Base-by-base conservation (phyloP, 2,329 filamentous ascomycete species). In the Trichoderma koningiopsis region DNA sequence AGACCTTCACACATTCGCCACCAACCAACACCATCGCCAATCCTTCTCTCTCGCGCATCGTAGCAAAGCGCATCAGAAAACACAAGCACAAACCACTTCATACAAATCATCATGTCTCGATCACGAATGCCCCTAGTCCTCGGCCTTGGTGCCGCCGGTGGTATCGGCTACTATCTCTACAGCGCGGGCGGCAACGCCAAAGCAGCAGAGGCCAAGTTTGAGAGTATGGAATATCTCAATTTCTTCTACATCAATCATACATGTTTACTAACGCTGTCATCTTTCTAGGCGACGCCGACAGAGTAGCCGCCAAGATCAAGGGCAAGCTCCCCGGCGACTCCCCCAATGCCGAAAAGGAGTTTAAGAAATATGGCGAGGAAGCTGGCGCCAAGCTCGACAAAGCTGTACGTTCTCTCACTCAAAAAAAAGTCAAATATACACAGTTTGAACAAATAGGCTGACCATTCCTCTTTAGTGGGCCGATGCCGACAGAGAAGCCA, bases 111-210 rank as follows among this genome's bases (percentile, higher is more conserved):
- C 73, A 86, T 86, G 84, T 49, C 83, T 72, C 79, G 77, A 71
- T 84, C 84, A 61, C 81, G 81, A 73, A 74, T 81, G 53, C 84
- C 85, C 73, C 74, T 84, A 73, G 76, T 83, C 74, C 77, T 91
- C 75, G 91, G 90, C 75, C 81, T 89, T 73, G 87, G 85, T 70
- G 89, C 88, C 73, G 90, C 86, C 37, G 88, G 87, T 75, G 91
- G 89, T 72, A 83, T 89, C 70, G 93, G 92, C 55, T 98, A 97
- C 86, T 98, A 98, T 84, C 87, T 98, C 72, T 99, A 97, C 85
- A 86, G 83, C 63, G 91, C 94, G 19, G 95, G 95, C 71, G 94
- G 95, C 69, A 87, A 89, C 79, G 86, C 93, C 63, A 92, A 91
- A 81, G 89, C 87, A 61, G 95, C 94, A n/a, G 89, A 94, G 86